Evolutionary conservation across 441 rosid species (phyloP), one percentile per base, ranked within the genome.

Genomic region (Erodium trifolium): DNA sequence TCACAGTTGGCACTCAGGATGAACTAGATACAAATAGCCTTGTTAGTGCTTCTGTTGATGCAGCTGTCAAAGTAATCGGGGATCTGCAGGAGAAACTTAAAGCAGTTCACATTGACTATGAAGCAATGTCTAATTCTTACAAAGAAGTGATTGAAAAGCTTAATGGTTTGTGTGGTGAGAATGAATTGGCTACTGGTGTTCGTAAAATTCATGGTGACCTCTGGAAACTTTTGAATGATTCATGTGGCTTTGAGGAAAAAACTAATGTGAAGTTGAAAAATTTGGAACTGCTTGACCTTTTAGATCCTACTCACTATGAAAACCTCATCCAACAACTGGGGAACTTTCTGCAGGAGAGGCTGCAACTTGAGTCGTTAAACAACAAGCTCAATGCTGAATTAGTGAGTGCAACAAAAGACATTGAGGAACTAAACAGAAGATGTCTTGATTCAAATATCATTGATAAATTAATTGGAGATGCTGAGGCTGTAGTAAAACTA

Each of bases 41-140:
- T 17, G 79, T 87, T 67, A 69, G 76, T 69, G 71, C 82, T 72
- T 89, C 96, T 73, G 84, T 89, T 81, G 70, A 76, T 81, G 74
- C 84, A 73, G 87, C 89, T 71, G 76, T 85, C 69, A 75, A 83
- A 70, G 72, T 81, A 71, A 88, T 93, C 67, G 80, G 71, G 67
- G 84, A 82, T 76, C 79, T 92, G 75, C 83, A 74, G 81, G 82
- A 75, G 83, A 89, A 89, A 78, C 75, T 89, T 29, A 86, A 81
- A 79, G 83, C 70, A 75, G 84, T 80, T 74, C 43, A 53, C 67
- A 71, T 71, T 11, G 89, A 79, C 66, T 80, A 75, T 67, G 89
- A 86, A 73, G 72, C 81, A 67, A 51, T 87, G 73, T 68, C 67
- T 49, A 80, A 67, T 72, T 71, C 73, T 27, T 84, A 71, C 68